A percentile compares a stretch with the other conserved stretches of the same genome.
These are phyloP conservation scores for Solanum boliviense DNA, from an alignment of 257 asterid species.

Conservation along the genomic window DNA sequence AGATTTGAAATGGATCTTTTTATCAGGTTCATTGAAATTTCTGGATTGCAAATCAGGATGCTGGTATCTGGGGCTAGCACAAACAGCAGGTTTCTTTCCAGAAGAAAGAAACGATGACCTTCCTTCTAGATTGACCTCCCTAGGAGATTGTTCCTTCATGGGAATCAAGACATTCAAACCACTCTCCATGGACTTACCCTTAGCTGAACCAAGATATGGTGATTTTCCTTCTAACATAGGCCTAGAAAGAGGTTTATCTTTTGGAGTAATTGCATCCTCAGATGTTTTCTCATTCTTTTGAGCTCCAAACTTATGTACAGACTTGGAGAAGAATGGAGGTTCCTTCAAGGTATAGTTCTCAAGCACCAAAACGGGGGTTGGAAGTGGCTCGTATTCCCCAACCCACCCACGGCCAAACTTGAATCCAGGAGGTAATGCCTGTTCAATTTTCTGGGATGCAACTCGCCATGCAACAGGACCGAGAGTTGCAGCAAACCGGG, in stretches of 20 bases:
- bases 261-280: conserved; percentile 15
- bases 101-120: conserved; percentile 39
- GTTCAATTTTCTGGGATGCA: conserved; percentile 84
- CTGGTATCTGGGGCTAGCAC: conserved; percentile 30
- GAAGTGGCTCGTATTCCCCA: conserved; percentile 91
- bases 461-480: conserved; percentile 87
- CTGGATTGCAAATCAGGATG: conserved; percentile 39
- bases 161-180: conserved; percentile 18
- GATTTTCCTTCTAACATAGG: conserved; percentile 28
- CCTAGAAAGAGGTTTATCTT: conserved; percentile 14
- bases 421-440: conserved; percentile 70
- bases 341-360: conserved; percentile 50
- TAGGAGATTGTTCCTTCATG: conserved; percentile 22
- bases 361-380: conserved; percentile 64
- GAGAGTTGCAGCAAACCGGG: conserved; percentile 84
- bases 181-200: conserved; percentile 22
- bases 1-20: conserved; percentile 8
- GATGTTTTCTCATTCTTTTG: conserved; percentile 26
- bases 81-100: conserved; percentile 19
- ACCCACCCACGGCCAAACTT: conserved; percentile 97
- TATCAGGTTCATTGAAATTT: conserved; percentile 33
- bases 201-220: conserved; percentile 35
- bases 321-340: conserved; percentile 47
- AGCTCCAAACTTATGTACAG: conserved; percentile 16
- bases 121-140: conserved; percentile 29